Conservation (phyloP, 768 basidiomycete genomes). For the Pisolithus microcarpus region DNA sequence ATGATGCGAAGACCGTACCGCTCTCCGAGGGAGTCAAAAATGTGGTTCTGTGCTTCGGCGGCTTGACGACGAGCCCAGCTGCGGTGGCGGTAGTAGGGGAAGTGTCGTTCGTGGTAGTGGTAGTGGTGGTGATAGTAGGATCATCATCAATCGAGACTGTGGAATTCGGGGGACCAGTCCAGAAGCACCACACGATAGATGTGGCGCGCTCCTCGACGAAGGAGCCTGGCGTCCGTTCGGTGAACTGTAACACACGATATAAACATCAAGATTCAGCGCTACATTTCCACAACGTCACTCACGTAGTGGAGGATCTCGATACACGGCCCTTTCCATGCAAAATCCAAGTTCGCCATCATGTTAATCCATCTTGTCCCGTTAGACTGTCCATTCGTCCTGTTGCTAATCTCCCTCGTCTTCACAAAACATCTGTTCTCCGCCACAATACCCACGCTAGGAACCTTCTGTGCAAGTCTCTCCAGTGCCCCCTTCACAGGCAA, state of each 20-base stretch:
- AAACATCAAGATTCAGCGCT: background rate
- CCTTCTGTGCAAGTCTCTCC: constrained; percentile 51
- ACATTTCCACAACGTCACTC: constrained; percentile 21
- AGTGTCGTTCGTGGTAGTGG: constrained; percentile 7
- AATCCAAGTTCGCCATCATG: constrained; percentile 71
- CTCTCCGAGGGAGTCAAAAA: constrained; percentile 82
- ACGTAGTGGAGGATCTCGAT: constrained; percentile 82
- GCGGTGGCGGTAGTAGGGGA: constrained; percentile 15
- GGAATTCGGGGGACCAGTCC: constrained; percentile 42
- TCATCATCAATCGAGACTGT: background rate
- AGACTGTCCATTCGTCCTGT: constrained; percentile 7
- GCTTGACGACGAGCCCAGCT: constrained; percentile 84
- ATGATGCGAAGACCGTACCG: constrained; percentile 79
- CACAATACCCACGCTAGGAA: constrained; percentile 71
- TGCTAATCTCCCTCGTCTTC: constrained; percentile 38
- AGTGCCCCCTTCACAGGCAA: constrained; percentile 56
- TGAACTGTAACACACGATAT: constrained; percentile 47
- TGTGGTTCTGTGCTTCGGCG: constrained; percentile 88
- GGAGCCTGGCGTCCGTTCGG: constrained; percentile 81
- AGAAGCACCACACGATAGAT: constrained; percentile 81
- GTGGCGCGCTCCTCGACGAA: constrained; percentile 80
- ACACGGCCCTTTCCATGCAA: constrained; percentile 76
- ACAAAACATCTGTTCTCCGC: constrained; percentile 89
- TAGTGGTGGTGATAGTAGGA: constrained; percentile 8
- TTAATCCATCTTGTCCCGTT: constrained; percentile 51